phyloP scores from a whole-genome alignment of 225 moss, liverwort and hornwort genomes.

The Polytrichum commune region DNA sequence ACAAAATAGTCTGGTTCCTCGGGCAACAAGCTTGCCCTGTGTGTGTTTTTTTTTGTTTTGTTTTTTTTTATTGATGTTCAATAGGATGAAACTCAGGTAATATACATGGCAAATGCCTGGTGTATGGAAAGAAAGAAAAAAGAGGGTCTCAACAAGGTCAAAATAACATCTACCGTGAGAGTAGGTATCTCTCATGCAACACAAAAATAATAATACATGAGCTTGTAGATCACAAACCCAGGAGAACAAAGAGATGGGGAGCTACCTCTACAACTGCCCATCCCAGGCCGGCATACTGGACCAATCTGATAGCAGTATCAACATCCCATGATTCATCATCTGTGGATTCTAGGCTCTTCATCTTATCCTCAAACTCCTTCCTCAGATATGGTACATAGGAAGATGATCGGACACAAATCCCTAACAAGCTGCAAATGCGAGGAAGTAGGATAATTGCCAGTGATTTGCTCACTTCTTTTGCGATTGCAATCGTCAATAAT shows the following conservation, averaged over 20 bases:
- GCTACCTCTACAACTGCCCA: constrained; percentile 83
- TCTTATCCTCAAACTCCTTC: constrained; percentile 19
- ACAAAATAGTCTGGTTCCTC: too few species aligned
- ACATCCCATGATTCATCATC: constrained; percentile 72
- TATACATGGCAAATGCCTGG: not conserved
- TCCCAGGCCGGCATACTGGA: constrained; percentile 74
- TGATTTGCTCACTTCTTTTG: constrained; percentile 51
- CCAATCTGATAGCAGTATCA: constrained; percentile 75
- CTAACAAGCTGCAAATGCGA: constrained; percentile 50
- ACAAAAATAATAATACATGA: constrained; percentile 4
- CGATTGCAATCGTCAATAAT: constrained; percentile 53
- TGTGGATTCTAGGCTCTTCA: constrained; percentile 7
- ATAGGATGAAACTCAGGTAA: not conserved
- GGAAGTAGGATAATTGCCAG: constrained; percentile 61
- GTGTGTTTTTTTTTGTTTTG: too few species aligned
- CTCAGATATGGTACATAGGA: constrained; percentile 46
- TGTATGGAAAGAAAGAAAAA: not conserved
- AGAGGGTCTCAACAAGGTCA: not conserved
- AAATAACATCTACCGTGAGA: constrained; percentile 1
- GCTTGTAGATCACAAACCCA: constrained; percentile 41
- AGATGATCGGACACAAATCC: constrained; percentile 61
- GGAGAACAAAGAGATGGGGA: constrained; percentile 38
- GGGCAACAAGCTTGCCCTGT: too few species aligned
- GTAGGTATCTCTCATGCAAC: not conserved
- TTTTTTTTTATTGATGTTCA: not conserved